phyloP scores from a whole-genome alignment of 2,329 filamentous ascomycete genomes.

The Samsoniella hepiali region DNA sequence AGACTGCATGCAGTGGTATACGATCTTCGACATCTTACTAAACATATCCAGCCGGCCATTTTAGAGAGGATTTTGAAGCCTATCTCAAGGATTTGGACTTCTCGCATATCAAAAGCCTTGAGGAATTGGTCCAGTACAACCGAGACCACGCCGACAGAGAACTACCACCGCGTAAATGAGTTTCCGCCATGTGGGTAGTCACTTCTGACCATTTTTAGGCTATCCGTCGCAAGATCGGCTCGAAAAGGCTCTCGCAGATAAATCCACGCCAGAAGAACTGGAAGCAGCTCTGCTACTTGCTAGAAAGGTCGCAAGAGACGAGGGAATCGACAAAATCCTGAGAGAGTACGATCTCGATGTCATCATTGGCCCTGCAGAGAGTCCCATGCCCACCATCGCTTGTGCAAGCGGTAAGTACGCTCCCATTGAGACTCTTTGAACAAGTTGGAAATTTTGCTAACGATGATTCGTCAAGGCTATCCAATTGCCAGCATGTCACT shows the following conservation, averaged over 20 bases:
- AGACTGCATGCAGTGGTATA: background rate
- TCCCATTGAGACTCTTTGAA: background rate
- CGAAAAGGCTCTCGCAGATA: conserved; percentile 11
- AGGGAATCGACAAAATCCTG: conserved; percentile 10
- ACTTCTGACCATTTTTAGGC: conserved; percentile 7
- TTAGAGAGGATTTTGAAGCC: conserved; percentile 13
- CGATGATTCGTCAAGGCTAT: conserved; percentile 5
- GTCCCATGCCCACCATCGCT: conserved; percentile 16
- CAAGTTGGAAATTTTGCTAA: conserved; percentile 1
- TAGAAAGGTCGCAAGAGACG: conserved; percentile 11
- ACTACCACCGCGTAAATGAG: conserved; percentile 14
- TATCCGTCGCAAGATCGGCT: conserved; percentile 16
- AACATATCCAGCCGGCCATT: conserved; percentile 6
- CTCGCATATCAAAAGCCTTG: conserved; percentile 7
- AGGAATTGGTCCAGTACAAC: conserved; percentile 17
- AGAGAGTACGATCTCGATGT: conserved; percentile 17
- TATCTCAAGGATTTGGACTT: conserved; percentile 16
- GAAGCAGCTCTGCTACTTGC: conserved; percentile 6
- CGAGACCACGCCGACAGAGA: conserved; percentile 15
- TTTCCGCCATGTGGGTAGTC: background rate
- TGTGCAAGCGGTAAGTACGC: conserved; percentile 6
- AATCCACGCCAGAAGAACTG: conserved; percentile 14
- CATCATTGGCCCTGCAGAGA: conserved; percentile 20
- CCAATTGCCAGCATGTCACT: conserved; percentile 17
- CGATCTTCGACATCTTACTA: background rate